Evolutionary conservation across 23 red algal genomes (phyloP), one percentile per base, ranked within the genome.

Genomic region (Chondrus crispus): DNA sequence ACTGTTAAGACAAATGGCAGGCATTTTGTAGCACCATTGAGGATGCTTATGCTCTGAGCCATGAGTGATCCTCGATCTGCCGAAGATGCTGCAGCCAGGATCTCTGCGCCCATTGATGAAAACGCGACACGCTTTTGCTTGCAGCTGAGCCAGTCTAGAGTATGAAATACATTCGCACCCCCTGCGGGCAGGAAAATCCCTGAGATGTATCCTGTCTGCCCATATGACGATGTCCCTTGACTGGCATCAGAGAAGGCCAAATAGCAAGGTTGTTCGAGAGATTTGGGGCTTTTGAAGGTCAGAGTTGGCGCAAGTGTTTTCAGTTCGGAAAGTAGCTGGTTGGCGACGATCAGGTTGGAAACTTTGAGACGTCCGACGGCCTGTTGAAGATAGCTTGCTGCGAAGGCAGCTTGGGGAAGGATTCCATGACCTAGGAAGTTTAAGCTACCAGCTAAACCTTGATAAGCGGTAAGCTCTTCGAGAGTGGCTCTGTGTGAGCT

Each of bases 171-270:
- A n/a, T n/a, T n/a, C n/a, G n/a, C n/a, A n/a, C n/a, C n/a, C n/a
- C n/a, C n/a, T n/a, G 19, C 18, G 26, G 70, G 70, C 28, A 87
- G 4, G 14, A 71, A 89, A 20, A 75, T 66, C 1, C 85, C 70
- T 51, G 69, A 89, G 5, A 89, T 29, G 7, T 89, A 89, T 20
- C 85, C 49, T 24, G 70, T 79, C 39, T 89, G 48, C 3, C 85
- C 51, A 78, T 89, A 89, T 13, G 50, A 89, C 9, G 42, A 33
- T 43, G 64, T 75, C 4, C 66, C 72, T 60, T 89, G 85, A 42
- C 72, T 78, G 30, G 85, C 85, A 79, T 89, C 85, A 10, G 85
- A 76, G 64, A 89, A 79, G 39, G 69, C 68, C 11, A 89, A 38
- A 50, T 89, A 78, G 19, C 47, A 32, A 35, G 84, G 37, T 28